Percentiles rank a stretch among this genome's conserved stretches.
Conservation (phyloP, 2,329 filamentous ascomycete species). For the Penicillium sp. region DNA sequence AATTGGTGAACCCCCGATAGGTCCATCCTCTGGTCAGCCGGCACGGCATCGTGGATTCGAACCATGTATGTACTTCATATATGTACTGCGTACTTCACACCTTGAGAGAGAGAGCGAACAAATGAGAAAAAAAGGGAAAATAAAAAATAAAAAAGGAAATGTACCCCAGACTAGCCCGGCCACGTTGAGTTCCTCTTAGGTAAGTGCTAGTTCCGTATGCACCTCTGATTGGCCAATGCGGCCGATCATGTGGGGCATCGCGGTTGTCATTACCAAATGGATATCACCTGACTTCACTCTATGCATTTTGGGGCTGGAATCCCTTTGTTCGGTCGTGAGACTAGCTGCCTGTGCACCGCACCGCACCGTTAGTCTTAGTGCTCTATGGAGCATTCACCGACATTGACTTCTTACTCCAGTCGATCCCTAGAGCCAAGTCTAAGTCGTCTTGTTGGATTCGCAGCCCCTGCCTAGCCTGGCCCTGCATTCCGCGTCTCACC, state of each 20-base stretch:
- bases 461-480: slow-evolving; percentile 1
- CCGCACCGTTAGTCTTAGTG: no score
- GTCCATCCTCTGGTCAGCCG: slow-evolving; percentile 17
- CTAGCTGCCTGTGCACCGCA: no score
- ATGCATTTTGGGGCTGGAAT: slow-evolving; percentile 1
- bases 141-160: neutral
- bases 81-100: neutral
- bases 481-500: slow-evolving; percentile 9
- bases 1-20: neutral
- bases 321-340: no score
- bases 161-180: slow-evolving; percentile 24
- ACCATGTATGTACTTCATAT: neutral
- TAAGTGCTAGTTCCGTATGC: slow-evolving; percentile 15
- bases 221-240: slow-evolving; percentile 14
- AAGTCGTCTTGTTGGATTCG: neutral
- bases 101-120: no score
- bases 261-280: slow-evolving; percentile 26
- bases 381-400: slow-evolving; percentile 6
- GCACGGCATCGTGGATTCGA: no score
- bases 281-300: slow-evolving; percentile 26
- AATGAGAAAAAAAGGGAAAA: neutral
- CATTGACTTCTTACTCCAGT: slow-evolving; percentile 5
- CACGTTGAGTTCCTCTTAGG: slow-evolving; percentile 24
- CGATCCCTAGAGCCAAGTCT: slow-evolving; percentile 13
- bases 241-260: slow-evolving; percentile 27